Base-by-base conservation (phyloP, 2,329 filamentous ascomycete species). In the Botrytis deweyae region DNA sequence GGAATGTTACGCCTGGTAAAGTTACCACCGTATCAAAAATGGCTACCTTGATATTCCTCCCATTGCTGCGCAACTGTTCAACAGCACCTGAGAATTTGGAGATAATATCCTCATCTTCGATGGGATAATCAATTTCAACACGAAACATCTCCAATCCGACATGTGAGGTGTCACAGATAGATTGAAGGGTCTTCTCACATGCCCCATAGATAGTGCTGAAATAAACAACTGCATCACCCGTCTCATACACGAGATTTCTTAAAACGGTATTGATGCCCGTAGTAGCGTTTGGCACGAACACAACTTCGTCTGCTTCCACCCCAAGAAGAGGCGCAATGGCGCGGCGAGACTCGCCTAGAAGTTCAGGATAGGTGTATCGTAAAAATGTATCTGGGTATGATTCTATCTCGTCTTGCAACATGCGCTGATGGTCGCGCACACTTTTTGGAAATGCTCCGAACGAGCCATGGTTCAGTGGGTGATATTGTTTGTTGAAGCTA, bases 201-300 rank as follows among this genome's bases (percentile, higher is more conserved):
- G 89, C 90, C 66, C 90, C 92, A 81, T 97, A 97, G 70, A 94
- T 88, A 62, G 92, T 94, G 55, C 87, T 87, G 79, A 97, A 96
- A 82, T 90, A 91, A 61, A 97, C 79, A 74, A 96, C 92, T 74
- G 91, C 89, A 80, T 97, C 94, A 0, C 55, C 62, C 18, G 73
- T 58, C 73, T 91, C 90, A 85, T 90, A 97, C 3, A 80, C 79
- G 2, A 97, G 82, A 80, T 92, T 94, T 62, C 91, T 89, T 25
- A 97, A 86, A 6, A 97, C 88, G 0, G 90, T 93, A 83, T 95
- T 95, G 69, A 94, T 83, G 22, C 89, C 93, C 0, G 88, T 91
- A 0, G 93, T 96, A 8, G 93, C 93, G 80, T 97, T 97, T 74
- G 88, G 85, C 0, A 97, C 89, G 76, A 97, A 18, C 29, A 58